These are phyloP conservation scores for Grigorovia yakushimaensis DNA, from an alignment of 805 yeast species.

Conservation along the genomic window DNA sequence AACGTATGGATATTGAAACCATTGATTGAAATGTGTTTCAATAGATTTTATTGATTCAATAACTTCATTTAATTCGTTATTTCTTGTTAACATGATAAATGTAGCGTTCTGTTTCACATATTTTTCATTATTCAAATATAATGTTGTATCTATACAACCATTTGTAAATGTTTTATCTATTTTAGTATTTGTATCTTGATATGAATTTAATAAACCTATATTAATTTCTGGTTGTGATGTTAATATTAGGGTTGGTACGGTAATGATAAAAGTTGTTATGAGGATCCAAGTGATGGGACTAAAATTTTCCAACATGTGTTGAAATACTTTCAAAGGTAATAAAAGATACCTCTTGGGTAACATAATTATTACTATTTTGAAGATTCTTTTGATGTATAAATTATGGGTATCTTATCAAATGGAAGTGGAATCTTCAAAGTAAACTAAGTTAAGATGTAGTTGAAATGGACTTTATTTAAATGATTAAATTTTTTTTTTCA, in stretches of 20 bases:
- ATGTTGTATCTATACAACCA: constrained; percentile 46
- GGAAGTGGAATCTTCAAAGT: too few relatives aligned
- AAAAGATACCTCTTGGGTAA: neutral
- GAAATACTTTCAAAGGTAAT: neutral
- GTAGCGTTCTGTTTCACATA: constrained; percentile 65
- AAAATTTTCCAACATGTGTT: neutral
- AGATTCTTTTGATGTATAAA: neutral
- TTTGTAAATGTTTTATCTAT: constrained; percentile 39
- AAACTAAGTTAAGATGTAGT: too few relatives aligned
- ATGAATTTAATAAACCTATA: constrained; percentile 8
- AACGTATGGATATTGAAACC: constrained; percentile 91
- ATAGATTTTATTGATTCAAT: constrained; percentile 59
- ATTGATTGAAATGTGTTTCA: constrained; percentile 85
- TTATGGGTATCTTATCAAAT: too few relatives aligned
- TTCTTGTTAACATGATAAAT: constrained; percentile 73
- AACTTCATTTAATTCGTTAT: constrained; percentile 72
- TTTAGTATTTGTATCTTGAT: constrained; percentile 11
- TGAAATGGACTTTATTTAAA: too few relatives aligned
- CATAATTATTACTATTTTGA: neutral
- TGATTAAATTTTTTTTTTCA: neutral
- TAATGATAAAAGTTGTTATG: constrained; percentile 3
- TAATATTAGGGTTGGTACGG: constrained; percentile 3
- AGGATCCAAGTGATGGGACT: constrained; percentile 3
- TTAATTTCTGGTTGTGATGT: neutral
- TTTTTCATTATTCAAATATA: constrained; percentile 20